A percentile compares a stretch with the other conserved stretches of the same genome.
phyloP scores from a whole-genome alignment of 768 basidiomycete species.

The Xerocomus potaroensis region DNA sequence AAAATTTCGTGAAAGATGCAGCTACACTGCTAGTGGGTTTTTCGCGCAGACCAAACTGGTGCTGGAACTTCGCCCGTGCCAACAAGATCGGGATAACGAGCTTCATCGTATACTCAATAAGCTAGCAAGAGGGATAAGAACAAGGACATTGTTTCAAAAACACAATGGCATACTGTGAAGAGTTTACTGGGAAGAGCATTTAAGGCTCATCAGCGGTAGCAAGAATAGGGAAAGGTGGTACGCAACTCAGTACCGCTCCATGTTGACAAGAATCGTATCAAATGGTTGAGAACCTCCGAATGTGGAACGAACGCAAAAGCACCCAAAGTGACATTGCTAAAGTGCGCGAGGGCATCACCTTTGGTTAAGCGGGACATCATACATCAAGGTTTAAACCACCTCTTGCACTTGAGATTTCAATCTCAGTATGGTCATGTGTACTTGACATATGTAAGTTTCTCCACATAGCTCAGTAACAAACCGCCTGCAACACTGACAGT shows the following conservation, averaged over 20 bases:
- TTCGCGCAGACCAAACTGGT: conserved; percentile 55
- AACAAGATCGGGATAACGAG: conserved; percentile 62
- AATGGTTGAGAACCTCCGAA: conserved; percentile 64
- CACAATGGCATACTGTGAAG: conserved; percentile 50
- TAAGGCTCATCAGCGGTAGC: conserved; percentile 11
- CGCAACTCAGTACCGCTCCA: conserved; percentile 86
- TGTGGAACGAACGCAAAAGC: conserved; percentile 54
- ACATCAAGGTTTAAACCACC: too few relatives aligned
- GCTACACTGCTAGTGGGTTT: conserved; percentile 53
- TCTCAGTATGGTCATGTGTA: too few relatives aligned
- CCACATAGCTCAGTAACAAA: too few relatives aligned
- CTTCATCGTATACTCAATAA: conserved; percentile 72
- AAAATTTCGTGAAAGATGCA: conserved; percentile 49
- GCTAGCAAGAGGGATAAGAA: conserved; percentile 36
- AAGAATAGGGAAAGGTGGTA: conserved; percentile 21
- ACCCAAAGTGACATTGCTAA: conserved; percentile 66
- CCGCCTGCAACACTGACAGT: too few relatives aligned
- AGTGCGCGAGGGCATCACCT: conserved; percentile 41
- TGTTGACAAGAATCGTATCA: conserved; percentile 71
- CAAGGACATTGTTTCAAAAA: background rate
- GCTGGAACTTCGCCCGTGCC: conserved; percentile 64
- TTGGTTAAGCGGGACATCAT: conserved; percentile 55
- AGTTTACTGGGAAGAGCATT: conserved; percentile 50
- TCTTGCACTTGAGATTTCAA: too few relatives aligned
- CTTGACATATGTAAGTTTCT: too few relatives aligned